Base-by-base conservation (phyloP, 2,329 filamentous ascomycete genomes). In the Graphilbum sp. region DNA sequence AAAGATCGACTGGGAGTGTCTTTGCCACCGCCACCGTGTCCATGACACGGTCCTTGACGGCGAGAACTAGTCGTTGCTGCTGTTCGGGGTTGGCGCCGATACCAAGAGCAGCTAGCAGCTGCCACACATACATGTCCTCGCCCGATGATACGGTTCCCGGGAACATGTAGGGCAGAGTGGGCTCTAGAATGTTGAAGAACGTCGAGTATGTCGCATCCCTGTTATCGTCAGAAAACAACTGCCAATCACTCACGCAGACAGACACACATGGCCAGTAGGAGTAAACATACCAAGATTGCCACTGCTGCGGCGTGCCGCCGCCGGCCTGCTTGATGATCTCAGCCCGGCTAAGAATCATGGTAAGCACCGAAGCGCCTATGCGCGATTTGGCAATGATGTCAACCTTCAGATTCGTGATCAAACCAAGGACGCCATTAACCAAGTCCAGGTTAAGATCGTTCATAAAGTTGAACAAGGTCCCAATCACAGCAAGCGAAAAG, bases 31-130 rank as follows among this genome's bases (percentile, higher is more conserved):
- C 66, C 11, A 98, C 85, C 0, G 90, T 96, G 54, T 94, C 87
- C 73, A 96, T 92, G 42, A 98, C 90, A 38, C 88, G 79, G 52
- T 98, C 90, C 71, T 96, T 98, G 49, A 98, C 90, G 31, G 86
- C 87, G 51, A 95, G 72, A 10, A 98, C 90, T 40, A 98, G 68
- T 41, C 87, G 74, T 55, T 94, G 88, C 58, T 98, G 90, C 60
- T 98, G 90, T 48, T 95, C 86, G 13, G 87, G 85, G 52, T 75
- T 87, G 25, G 90, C 88, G 37, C 84, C 87, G 46, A 94, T 90
- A 45, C 90, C 90, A 59, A 95, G 85, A 12, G 88, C 86, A 9
- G 90, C 90, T 46, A 98, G 69, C 56, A 96, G 92, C 59, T 96
- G 88, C 90, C 90, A 98, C 30, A 96, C 85, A 52, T 96, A 93